Conservation (phyloP, 1,284 basidiomycete genomes). For the Cystobasidium sp. region DNA sequence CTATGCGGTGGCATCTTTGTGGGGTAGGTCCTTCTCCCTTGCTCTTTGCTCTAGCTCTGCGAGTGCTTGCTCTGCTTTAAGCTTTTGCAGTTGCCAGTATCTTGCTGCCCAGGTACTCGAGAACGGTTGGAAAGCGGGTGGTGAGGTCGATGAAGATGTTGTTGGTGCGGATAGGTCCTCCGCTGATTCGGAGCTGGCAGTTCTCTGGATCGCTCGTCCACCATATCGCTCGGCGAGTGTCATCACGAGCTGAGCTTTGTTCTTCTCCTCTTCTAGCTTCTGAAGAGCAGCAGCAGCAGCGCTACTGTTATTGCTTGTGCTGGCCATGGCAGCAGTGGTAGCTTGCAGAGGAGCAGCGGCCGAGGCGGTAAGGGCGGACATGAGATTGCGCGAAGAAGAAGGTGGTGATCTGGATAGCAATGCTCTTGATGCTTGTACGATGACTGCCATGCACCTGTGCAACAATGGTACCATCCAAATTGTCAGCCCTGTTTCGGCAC, state of each 20-base stretch:
- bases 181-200: not conserved
- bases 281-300: not conserved
- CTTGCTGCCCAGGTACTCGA: slow-evolving; percentile 19
- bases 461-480: not conserved
- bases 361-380: not conserved
- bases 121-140: slow-evolving; percentile 12
- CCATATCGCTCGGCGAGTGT: slow-evolving; percentile 23
- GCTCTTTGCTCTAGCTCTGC: slow-evolving; percentile 4
- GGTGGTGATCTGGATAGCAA: not conserved
- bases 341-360: not conserved
- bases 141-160: not conserved
- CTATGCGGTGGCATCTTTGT: not conserved
- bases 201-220: slow-evolving; percentile 3
- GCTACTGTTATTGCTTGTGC: not conserved
- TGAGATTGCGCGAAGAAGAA: not conserved
- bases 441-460: slow-evolving; percentile 22
- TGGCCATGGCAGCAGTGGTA: not conserved
- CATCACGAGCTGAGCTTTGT: not conserved
- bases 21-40: not conserved
- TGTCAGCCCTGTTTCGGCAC: not conserved
- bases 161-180: not conserved
- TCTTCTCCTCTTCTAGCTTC: slow-evolving; percentile 7
- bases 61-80: slow-evolving; percentile 15
- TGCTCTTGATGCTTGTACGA: not conserved
- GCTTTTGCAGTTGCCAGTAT: slow-evolving; percentile 36